Conservation (phyloP, 306 rosid species). For the Gastrolobium villosum region DNA sequence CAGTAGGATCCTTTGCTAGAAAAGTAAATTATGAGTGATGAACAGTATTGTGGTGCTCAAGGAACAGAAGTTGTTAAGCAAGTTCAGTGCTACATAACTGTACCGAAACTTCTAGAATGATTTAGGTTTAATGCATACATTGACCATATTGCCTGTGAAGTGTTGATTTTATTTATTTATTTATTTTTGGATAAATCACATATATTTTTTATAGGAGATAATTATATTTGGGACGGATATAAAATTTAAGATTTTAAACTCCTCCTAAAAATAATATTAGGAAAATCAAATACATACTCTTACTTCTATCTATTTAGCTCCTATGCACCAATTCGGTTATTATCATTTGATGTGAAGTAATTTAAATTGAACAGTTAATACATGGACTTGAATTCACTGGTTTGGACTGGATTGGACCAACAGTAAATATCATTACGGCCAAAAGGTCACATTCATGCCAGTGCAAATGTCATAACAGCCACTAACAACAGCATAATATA, state of each 20-base stretch:
- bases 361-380: constrained; percentile 15
- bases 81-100: constrained; percentile 11
- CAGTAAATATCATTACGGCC: constrained; percentile 28
- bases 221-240: too few species aligned
- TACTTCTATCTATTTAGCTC: too few species aligned
- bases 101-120: not conserved
- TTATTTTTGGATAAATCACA: too few species aligned
- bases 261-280: too few species aligned
- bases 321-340: too few species aligned
- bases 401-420: constrained; percentile 38
- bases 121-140: not conserved
- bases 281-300: too few species aligned
- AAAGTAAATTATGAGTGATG: constrained; percentile 12
- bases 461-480: constrained; percentile 7
- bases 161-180: too few species aligned
- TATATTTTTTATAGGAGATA: too few species aligned
- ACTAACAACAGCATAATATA: not conserved
- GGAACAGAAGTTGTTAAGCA: constrained; percentile 2
- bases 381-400: constrained; percentile 27
- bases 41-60: not conserved
- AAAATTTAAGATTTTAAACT: too few species aligned
- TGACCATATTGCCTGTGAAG: not conserved
- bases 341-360: not conserved
- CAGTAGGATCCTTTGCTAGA: not conserved
- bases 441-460: constrained; percentile 38